Percentiles rank a stretch among this genome's conserved stretches.
Conservation (phyloP, 2,329 filamentous ascomycete genomes). For the Paracoccidioides brasiliensis region DNA sequence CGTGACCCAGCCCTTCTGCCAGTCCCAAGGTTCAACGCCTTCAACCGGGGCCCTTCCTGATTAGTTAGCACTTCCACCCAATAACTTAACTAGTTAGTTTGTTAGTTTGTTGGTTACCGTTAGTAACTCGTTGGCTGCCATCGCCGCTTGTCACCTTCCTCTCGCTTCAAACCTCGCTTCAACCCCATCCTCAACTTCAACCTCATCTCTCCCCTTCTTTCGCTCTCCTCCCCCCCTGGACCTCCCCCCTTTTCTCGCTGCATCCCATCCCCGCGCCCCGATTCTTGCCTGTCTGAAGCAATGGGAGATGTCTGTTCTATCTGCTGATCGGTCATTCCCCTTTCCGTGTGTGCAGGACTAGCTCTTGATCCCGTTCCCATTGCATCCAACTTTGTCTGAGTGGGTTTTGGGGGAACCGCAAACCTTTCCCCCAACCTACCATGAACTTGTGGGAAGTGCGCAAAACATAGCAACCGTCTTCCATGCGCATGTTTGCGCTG, state of each 20-base stretch:
- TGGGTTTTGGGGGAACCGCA: neutral
- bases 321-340: neutral
- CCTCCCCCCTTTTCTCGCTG: neutral
- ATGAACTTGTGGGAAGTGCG: conserved; percentile 1
- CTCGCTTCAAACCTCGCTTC: too few species aligned
- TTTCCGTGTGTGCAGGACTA: neutral
- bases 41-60: neutral
- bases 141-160: too few species aligned
- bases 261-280: neutral
- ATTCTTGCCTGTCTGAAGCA: neutral
- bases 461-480: neutral
- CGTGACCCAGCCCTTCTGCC: neutral
- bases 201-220: neutral
- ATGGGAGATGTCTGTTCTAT: neutral
- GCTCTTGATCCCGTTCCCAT: neutral
- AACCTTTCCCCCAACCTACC: neutral
- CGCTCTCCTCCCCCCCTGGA: neutral
- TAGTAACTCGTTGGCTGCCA: too few species aligned
- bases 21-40: neutral
- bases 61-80: neutral
- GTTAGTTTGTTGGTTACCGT: neutral
- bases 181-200: too few species aligned
- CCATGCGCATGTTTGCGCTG: neutral
- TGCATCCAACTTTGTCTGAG: neutral
- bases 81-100: too few species aligned